Base-by-base conservation (phyloP, 2,329 filamentous ascomycete genomes). In the Simplicillium aogashimaense region DNA sequence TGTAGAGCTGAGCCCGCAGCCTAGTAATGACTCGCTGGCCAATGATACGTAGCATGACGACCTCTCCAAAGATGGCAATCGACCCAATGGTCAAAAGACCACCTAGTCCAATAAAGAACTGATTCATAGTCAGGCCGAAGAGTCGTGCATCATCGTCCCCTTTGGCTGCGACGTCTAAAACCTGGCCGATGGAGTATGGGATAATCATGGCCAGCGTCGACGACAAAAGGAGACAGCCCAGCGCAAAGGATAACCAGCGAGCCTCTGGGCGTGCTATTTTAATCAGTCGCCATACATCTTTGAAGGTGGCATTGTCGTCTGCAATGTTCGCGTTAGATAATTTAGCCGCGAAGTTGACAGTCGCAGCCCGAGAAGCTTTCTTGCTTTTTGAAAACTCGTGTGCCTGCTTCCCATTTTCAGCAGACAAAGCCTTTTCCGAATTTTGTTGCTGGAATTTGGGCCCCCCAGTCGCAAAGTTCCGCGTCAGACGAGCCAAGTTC, bases 161-260 rank as follows among this genome's bases (percentile, higher is more conserved):
- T 53, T 88, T 83, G 10, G 88, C 92, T 8, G 90, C 87, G 39
- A 92, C 77, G 62, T 98, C 92, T 58, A 98, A 70, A 46, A 98
- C 94, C 57, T 88, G 92, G 42, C 92, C 92, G 48, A 98, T 94
- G 0, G 89, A 94, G 58, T 95, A 95, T 2, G 92, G 92, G 44
- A 98, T 86, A 2, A 87, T 89, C 84, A 98, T 94, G 43, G 89
- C 94, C 51, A 98, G 87, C 37, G 79, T 76, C 3, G 90, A 97
- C n/a, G 90, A 95, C 45, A 95, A 72, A 43, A 97, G 70, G 37
- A 98, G 71, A 55, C 95, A 84, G 40, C 83, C 59, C 57, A 95
- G 90, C 3, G 92, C 94, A 46, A 83, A 62, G 4, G 70, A 72
- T 12, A 98, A 77, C 61, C 85, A 83, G 56, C 72, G 81, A 28